phyloP scores from a whole-genome alignment of 169 alveolate genomes.

The Cryptosporidium parvum region DNA sequence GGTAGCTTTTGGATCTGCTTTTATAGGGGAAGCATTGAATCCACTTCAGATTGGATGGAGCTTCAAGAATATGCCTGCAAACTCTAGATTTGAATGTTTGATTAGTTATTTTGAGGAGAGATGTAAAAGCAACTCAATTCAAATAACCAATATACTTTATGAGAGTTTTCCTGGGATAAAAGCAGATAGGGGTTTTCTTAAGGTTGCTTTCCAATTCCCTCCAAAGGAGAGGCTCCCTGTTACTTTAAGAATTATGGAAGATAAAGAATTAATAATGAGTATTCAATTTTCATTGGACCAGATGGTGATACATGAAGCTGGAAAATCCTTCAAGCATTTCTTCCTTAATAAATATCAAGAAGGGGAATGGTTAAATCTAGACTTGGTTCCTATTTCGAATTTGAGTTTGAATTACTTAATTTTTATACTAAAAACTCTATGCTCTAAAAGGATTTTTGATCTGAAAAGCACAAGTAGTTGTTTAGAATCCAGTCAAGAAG shows the following conservation, averaged over 20 bases:
- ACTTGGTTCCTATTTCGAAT: conserved; percentile 26
- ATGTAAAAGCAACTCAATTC: conserved; percentile 45
- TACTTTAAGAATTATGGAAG: neutral
- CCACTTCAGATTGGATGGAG: conserved; percentile 44
- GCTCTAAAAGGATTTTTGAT: neutral
- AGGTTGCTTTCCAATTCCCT: conserved; percentile 64
- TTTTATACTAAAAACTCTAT: neutral
- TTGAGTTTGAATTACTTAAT: neutral
- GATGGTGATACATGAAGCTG: neutral
- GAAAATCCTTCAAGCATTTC: neutral
- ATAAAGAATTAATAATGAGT: neutral
- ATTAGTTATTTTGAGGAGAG: conserved; percentile 39
- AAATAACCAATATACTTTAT: neutral
- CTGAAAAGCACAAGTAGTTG: neutral
- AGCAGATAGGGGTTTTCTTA: conserved; percentile 26
- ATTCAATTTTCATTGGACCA: conserved; percentile 13
- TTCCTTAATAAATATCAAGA: conserved; percentile 12
- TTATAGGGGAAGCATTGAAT: conserved; percentile 5
- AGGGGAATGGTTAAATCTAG: conserved; percentile 61
- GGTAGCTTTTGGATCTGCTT: conserved; percentile 46
- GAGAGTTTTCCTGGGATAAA: neutral
- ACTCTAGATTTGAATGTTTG: neutral
- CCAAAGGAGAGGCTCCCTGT: conserved; percentile 36
- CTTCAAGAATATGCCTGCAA: neutral
- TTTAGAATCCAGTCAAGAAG: neutral